phyloP scores from a whole-genome alignment of 2,329 filamentous ascomycete species.

The Pseudogymnoascus sp. region DNA sequence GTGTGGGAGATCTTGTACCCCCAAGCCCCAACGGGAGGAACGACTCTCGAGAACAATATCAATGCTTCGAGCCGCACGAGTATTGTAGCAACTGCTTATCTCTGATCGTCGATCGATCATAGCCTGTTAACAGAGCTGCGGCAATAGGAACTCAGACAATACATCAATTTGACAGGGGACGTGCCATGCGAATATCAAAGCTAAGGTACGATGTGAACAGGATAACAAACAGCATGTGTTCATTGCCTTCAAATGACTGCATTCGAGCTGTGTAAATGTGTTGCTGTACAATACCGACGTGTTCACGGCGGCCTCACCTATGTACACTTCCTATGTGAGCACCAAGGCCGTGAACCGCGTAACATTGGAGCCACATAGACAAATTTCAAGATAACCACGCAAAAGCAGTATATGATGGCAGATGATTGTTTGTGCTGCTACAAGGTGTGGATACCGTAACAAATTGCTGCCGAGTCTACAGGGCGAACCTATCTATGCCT shows the following conservation, averaged over 20 bases:
- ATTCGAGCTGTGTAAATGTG: background rate
- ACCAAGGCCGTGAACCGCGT: background rate
- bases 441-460: background rate
- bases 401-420: background rate
- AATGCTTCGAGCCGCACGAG: background rate
- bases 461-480: background rate
- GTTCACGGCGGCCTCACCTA: background rate
- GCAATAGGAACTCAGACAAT: background rate
- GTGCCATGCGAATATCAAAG: background rate
- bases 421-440: background rate
- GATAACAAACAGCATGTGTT: background rate
- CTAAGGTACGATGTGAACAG: background rate
- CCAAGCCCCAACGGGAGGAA: background rate
- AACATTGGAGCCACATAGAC: background rate
- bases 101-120: background rate
- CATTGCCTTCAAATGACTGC: background rate
- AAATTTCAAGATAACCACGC: background rate
- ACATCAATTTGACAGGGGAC: background rate
- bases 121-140: background rate
- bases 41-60: background rate
- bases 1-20: background rate
- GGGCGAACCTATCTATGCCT: background rate
- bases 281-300: background rate
- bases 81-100: background rate
- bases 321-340: background rate